Evolutionary conservation across 306 rosid species (phyloP).

Genomic region (Datisca glomerata): DNA sequence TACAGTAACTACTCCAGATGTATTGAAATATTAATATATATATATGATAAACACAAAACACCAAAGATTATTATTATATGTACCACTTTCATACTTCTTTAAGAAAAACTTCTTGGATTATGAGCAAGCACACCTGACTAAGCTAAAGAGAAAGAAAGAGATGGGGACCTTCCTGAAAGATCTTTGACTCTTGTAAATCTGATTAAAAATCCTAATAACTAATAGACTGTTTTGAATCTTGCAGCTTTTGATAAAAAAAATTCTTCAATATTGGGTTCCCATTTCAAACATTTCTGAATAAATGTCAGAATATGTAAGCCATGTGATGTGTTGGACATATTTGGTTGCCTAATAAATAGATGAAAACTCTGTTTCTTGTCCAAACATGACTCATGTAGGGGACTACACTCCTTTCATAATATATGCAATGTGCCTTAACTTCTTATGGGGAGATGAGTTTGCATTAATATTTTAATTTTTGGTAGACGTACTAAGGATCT

Average conservation of each 20-base stretch:
- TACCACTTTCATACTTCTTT: too few relatives aligned
- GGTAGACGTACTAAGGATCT: slow-evolving; percentile 6
- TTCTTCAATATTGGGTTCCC: too few relatives aligned
- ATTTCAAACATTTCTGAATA: slow-evolving; percentile 21
- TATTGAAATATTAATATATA: too few relatives aligned
- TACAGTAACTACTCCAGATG: too few relatives aligned
- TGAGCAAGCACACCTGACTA: slow-evolving; percentile 11
- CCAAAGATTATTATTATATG: too few relatives aligned
- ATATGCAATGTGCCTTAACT: too few relatives aligned
- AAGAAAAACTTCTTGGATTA: slow-evolving; percentile 5
- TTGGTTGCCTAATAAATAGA: slow-evolving; percentile 35
- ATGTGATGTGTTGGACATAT: slow-evolving; percentile 54
- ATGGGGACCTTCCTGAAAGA: too few relatives aligned
- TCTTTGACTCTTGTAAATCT: slow-evolving; percentile 43
- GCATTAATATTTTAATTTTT: slow-evolving; percentile 17
- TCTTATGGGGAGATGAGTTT: too few relatives aligned
- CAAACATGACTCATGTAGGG: slow-evolving; percentile 21
- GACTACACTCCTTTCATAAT: too few relatives aligned
- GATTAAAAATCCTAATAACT: too few relatives aligned
- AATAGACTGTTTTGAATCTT: too few relatives aligned
- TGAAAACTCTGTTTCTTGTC: slow-evolving; percentile 38
- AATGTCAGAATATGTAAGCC: slow-evolving; percentile 63
- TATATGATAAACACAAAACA: too few relatives aligned
- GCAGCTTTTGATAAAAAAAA: neutral
- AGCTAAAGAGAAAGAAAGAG: slow-evolving; percentile 13